phyloP scores from a whole-genome alignment of 2,329 filamentous ascomycete species.

The Aspergillus ustus region DNA sequence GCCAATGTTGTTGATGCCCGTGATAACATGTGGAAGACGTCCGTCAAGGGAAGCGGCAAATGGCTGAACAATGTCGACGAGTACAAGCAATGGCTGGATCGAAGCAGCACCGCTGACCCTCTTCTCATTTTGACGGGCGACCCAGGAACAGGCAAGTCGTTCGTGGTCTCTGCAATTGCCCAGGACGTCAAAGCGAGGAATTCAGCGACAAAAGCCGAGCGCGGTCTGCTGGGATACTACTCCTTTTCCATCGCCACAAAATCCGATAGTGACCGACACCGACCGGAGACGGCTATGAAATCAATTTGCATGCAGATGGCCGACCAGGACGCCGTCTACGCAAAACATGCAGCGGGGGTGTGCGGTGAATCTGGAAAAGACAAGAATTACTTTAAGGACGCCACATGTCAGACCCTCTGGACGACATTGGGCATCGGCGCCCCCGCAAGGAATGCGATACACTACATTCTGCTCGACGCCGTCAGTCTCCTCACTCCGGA shows the following conservation, averaged over 20 bases:
- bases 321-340: constrained; percentile 10
- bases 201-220: constrained; percentile 5
- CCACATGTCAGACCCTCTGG: constrained; percentile 1
- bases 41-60: constrained; percentile 10
- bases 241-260: constrained; percentile 1
- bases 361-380: constrained; percentile 3
- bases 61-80: constrained; percentile 9
- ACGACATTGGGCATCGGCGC: constrained; percentile 2
- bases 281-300: constrained; percentile 10
- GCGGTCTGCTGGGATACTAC: constrained; percentile 9
- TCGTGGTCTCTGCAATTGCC: constrained; percentile 10
- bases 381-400: constrained; percentile 10
- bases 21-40: constrained; percentile 13
- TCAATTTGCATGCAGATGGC: constrained; percentile 10
- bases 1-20: constrained; percentile 2
- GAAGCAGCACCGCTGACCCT: neutral
- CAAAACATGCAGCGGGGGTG: neutral
- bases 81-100: constrained; percentile 12
- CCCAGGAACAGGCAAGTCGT: constrained; percentile 13
- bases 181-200: constrained; percentile 11
- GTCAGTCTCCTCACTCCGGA: neutral
- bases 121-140: constrained; percentile 3
- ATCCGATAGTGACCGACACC: constrained; percentile 1
- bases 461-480: constrained; percentile 12
- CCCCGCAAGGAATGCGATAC: constrained; percentile 6